phyloP scores from a whole-genome alignment of 768 basidiomycete genomes.

The Mycena polygramma region DNA sequence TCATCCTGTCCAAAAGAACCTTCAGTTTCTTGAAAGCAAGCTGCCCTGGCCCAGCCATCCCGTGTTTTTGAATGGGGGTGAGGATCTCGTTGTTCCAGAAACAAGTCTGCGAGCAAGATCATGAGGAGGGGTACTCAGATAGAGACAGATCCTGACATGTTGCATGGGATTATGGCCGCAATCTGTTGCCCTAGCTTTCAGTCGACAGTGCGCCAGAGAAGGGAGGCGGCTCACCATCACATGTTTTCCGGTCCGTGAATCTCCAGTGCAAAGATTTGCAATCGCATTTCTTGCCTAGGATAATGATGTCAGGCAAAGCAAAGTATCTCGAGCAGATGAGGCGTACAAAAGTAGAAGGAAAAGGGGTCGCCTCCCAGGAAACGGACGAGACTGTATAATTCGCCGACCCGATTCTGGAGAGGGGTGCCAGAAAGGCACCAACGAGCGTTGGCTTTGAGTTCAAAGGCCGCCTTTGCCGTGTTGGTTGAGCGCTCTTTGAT shows the following conservation, averaged over 20 bases:
- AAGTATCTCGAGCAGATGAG: background rate
- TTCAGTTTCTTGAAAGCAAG: constrained; percentile 93
- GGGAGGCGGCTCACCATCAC: constrained; percentile 72
- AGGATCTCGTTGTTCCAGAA: constrained; percentile 98
- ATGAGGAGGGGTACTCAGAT: constrained; percentile 6
- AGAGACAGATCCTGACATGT: constrained; percentile 61
- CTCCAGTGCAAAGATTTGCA: constrained; percentile 98
- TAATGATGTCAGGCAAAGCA: constrained; percentile 16
- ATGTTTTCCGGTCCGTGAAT: constrained; percentile 85
- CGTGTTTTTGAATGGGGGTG: constrained; percentile 94
- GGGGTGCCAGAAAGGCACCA: constrained; percentile 99
- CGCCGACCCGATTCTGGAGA: constrained; percentile 98
- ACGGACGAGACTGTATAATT: constrained; percentile 93
- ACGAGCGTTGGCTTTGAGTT: constrained; percentile 80
- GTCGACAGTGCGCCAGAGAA: background rate
- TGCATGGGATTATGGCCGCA: constrained; percentile 91
- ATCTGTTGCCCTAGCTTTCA: constrained; percentile 55
- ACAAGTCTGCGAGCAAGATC: constrained; percentile 72
- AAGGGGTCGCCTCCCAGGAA: constrained; percentile 96
- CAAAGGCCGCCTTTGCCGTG: constrained; percentile 97
- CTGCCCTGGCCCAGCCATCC: constrained; percentile 83
- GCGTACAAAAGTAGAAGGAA: constrained; percentile 90
- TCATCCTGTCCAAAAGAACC: constrained; percentile 92
- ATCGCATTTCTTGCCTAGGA: constrained; percentile 85
- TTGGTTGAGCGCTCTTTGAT: constrained; percentile 97